Evolutionary conservation across 1,284 basidiomycete species (phyloP).

Genomic region (Bjerkandera adusta): DNA sequence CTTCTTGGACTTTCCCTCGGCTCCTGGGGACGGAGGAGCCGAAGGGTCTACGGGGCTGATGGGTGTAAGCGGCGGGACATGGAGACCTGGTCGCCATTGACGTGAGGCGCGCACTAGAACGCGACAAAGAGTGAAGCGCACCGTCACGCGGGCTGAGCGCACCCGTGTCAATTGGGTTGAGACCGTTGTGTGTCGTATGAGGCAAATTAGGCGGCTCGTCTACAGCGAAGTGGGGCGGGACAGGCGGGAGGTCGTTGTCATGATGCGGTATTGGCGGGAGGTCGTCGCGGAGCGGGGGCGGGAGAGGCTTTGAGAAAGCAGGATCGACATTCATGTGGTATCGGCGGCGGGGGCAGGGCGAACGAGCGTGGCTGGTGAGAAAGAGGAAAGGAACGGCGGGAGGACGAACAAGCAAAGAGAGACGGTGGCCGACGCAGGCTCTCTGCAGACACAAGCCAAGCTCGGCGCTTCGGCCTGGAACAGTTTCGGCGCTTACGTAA

Average conservation of each 20-base stretch:
- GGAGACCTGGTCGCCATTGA: constrained; percentile 22
- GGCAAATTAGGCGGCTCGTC: too few relatives aligned
- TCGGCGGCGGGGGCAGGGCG: constrained; percentile 14
- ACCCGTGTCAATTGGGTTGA: constrained; percentile 30
- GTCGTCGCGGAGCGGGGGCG: constrained; percentile 31
- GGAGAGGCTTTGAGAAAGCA: constrained; percentile 33
- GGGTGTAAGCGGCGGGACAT: constrained; percentile 23
- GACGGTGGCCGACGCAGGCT: background rate
- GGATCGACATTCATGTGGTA: too few relatives aligned
- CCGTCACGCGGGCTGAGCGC: constrained; percentile 27
- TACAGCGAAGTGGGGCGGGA: too few relatives aligned
- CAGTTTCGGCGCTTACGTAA: constrained; percentile 8
- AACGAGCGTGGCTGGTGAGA: constrained; percentile 15
- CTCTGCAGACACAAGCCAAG: too few relatives aligned
- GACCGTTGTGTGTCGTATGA: constrained; percentile 13
- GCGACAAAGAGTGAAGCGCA: constrained; percentile 17
- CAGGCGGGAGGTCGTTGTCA: constrained; percentile 20
- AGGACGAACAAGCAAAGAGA: constrained; percentile 1
- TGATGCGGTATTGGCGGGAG: constrained; percentile 34
- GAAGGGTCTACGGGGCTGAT: constrained; percentile 22
- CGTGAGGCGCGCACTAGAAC: background rate
- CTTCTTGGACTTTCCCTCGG: constrained; percentile 54
- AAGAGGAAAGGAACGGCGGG: constrained; percentile 13
- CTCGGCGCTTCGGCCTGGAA: constrained; percentile 4
- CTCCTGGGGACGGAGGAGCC: constrained; percentile 26